Base-by-base conservation (phyloP, 345 rosid genomes). In the Sonneratia alba region DNA sequence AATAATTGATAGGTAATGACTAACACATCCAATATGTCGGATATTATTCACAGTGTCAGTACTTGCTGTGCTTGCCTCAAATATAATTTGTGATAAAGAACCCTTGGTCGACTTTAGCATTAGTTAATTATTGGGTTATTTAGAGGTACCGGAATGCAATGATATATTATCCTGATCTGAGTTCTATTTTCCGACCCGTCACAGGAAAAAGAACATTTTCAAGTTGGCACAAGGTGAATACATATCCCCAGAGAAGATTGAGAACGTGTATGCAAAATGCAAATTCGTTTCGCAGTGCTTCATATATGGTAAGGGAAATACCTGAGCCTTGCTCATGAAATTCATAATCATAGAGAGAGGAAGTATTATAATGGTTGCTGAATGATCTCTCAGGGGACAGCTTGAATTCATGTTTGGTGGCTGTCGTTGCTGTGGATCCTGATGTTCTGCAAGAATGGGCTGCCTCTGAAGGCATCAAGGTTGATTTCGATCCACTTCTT, bases 391-490 rank as follows among this genome's bases (percentile, higher is more conserved):
- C 78, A 93, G 98, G 96, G 51, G 96, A 93, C 81, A 93, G 98
- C 89, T 87, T 88, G 64, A 91, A 88, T 76, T 91, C 96, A 69
- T 77, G 66, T 74, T 77, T 93, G 78, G 95, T 93, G 34, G 96
- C 97, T 6, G 69, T 93, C 68, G 91, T 87, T 67, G 85, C 87
- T 22, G 88, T 88, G 27, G 98, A 93, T 38, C 92, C 86, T 0
- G 96, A 91, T 73, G 88, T 84, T 48, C 73, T 93, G 81, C 83
- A 79, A 83, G 87, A 86, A 34, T 91, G 96, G 93, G 97, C 98
- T 53, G 77, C 83, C 63, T 86, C 86, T 6, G 80, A 84, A 79
- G 96, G 90, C 74, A 85, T 91, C 78, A 76, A 87, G 93, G 97
- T 90, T 40, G 24, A 72, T 38, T 55, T 47, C 73, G 51, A 47